These are phyloP conservation scores for Coemansia erecta DNA, from an alignment of 192 early-diverging fungal genomes.

Conservation along the genomic window DNA sequence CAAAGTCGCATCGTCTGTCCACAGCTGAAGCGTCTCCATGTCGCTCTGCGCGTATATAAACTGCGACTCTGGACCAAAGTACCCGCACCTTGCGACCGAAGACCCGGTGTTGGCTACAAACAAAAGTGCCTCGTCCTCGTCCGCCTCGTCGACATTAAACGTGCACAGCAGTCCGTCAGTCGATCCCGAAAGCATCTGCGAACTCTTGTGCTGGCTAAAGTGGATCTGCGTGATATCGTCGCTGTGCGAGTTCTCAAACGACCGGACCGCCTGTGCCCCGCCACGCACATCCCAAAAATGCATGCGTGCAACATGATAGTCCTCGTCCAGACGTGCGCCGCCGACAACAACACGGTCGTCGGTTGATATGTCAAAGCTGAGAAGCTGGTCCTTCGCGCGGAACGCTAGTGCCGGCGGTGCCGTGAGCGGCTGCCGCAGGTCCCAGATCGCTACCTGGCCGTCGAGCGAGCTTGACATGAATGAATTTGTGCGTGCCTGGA, in stretches of 20 bases:
- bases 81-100: slow-evolving; percentile 82
- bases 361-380: slow-evolving; percentile 53
- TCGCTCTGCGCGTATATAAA: slow-evolving; percentile 87
- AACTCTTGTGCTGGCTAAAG: slow-evolving; percentile 57
- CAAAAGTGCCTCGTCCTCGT: slow-evolving; percentile 88
- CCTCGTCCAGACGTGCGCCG: slow-evolving; percentile 28
- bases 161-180: slow-evolving; percentile 78
- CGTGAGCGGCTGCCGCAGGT: slow-evolving; percentile 55
- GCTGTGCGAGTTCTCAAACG: slow-evolving; percentile 63
- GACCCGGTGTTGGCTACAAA: slow-evolving; percentile 80
- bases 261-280: slow-evolving; percentile 10
- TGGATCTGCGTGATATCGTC: slow-evolving; percentile 78
- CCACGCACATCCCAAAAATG: slow-evolving; percentile 26
- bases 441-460: slow-evolving; percentile 63
- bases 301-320: slow-evolving; percentile 28
- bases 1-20: slow-evolving; percentile 54
- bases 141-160: slow-evolving; percentile 65
- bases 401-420: slow-evolving; percentile 25
- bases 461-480: slow-evolving; percentile 67
- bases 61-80: slow-evolving; percentile 87
- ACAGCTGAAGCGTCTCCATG: slow-evolving; percentile 86
- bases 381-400: slow-evolving; percentile 44
- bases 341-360: slow-evolving; percentile 34
- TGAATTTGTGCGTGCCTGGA: slow-evolving; percentile 51
- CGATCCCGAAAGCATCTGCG: slow-evolving; percentile 66